A percentile compares a stretch with the other conserved stretches of the same genome.
Conservation (phyloP, 108 stramenopile genomes). For the Nitzschia sp. region DNA sequence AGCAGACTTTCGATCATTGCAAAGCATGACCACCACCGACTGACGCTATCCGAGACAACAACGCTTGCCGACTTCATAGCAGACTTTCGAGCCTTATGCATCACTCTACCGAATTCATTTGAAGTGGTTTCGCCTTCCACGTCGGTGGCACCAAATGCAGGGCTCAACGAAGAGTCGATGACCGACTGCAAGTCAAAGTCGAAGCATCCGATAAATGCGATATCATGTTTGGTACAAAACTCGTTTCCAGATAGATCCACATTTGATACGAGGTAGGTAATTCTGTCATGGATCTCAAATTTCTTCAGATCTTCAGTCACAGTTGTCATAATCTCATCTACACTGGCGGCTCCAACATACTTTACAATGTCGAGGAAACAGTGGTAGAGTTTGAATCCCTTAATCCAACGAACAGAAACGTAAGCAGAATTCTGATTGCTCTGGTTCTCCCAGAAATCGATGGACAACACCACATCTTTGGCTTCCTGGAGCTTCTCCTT, state of each 20-base stretch:
- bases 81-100: not conserved
- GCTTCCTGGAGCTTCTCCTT: not conserved
- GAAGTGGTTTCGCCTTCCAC: not conserved
- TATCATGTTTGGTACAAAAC: not conserved
- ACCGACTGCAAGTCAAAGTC: not conserved
- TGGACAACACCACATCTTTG: not conserved
- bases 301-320: not conserved
- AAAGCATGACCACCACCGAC: constrained; percentile 7
- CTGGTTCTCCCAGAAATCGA: not conserved
- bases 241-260: not conserved
- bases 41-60: not conserved
- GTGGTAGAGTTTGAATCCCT: not conserved
- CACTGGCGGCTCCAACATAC: not conserved
- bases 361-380: not conserved
- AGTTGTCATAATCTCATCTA: not conserved
- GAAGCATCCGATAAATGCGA: not conserved
- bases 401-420: constrained; percentile 2
- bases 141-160: not conserved
- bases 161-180: not conserved
- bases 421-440: not conserved
- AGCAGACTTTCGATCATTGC: constrained; percentile 2
- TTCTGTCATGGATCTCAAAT: not conserved
- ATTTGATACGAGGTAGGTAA: not conserved
- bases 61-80: not conserved
- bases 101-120: not conserved